These are phyloP conservation scores for Stygiomarasmius scandens DNA, from an alignment of 1,284 basidiomycete species.

Conservation along the genomic window DNA sequence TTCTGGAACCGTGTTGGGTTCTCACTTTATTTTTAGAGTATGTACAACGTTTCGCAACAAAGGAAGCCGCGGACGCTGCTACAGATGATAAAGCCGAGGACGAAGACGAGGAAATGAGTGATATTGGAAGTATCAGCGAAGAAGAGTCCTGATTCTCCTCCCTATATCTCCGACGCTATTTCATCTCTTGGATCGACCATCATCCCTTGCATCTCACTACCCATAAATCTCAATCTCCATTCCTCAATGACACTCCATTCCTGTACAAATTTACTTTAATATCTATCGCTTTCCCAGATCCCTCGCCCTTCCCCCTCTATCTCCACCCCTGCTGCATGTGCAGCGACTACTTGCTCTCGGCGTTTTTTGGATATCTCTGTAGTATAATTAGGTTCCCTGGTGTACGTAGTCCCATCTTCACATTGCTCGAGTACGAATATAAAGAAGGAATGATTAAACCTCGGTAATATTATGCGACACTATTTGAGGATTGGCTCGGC, in stretches of 20 bases:
- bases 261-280: background rate
- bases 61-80: constrained; percentile 75
- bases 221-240: background rate
- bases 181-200: constrained; percentile 14
- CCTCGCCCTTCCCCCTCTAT: background rate
- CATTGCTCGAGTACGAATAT: background rate
- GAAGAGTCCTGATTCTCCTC: constrained; percentile 48
- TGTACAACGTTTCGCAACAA: constrained; percentile 83
- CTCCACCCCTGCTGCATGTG: constrained; percentile 12
- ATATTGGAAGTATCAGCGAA: constrained; percentile 86
- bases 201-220: constrained; percentile 8
- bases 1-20: background rate
- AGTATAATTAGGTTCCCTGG: constrained; percentile 13
- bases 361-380: constrained; percentile 24
- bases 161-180: constrained; percentile 1
- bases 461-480: constrained; percentile 10
- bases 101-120: constrained; percentile 89
- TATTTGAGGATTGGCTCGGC: constrained; percentile 35
- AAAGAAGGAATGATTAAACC: background rate
- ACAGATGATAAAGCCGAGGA: constrained; percentile 70
- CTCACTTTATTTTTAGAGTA: constrained; percentile 59
- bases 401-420: background rate
- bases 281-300: background rate
- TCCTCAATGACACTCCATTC: constrained; percentile 8
- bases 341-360: constrained; percentile 4